Evolutionary conservation across 495 filamentous ascomycete genomes (phyloP).

Genomic region (Aspergillus affinis): DNA sequence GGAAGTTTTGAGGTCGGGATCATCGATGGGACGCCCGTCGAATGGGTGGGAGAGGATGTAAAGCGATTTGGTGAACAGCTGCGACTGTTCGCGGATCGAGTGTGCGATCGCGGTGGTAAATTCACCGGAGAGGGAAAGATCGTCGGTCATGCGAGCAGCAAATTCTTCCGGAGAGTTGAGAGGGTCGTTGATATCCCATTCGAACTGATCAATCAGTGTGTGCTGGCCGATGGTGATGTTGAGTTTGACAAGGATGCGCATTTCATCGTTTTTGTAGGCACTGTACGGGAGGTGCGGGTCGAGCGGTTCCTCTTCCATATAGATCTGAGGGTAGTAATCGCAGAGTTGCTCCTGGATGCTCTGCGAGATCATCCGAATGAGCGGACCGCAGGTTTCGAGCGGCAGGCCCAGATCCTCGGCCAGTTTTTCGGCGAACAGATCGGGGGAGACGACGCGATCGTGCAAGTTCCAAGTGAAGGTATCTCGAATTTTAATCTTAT

Average conservation of each 20-base stretch:
- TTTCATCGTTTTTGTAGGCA: slow-evolving; percentile 97
- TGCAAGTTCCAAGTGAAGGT: slow-evolving; percentile 99
- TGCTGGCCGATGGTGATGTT: slow-evolving; percentile 97
- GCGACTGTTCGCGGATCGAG: slow-evolving; percentile 91
- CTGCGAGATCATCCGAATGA: slow-evolving; percentile 74
- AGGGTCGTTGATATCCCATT: slow-evolving; percentile 98
- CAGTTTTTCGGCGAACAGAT: slow-evolving; percentile 82
- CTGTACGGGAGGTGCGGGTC: slow-evolving; percentile 88
- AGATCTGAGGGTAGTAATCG: slow-evolving; percentile 89
- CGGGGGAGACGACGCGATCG: slow-evolving; percentile 74
- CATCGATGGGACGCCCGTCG: slow-evolving; percentile 89
- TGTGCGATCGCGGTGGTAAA: slow-evolving; percentile 98
- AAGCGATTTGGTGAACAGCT: slow-evolving; percentile 89
- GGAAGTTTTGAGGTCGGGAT: slow-evolving; percentile 78
- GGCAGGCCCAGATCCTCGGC: slow-evolving; percentile 89
- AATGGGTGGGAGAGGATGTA: slow-evolving; percentile 93
- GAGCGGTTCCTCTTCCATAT: slow-evolving; percentile 83
- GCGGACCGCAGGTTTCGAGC: slow-evolving; percentile 55
- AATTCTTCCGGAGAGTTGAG: slow-evolving; percentile 93
- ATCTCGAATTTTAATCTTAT: slow-evolving; percentile 92
- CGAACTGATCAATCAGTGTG: slow-evolving; percentile 94
- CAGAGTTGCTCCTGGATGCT: slow-evolving; percentile 87
- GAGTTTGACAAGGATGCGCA: slow-evolving; percentile 91
- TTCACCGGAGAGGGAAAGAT: slow-evolving; percentile 90
- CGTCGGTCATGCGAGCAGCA: slow-evolving; percentile 80